A percentile compares a stretch with the other conserved stretches of the same genome.
Conservation (phyloP, 306 rosid genomes). For the Sindora glabra region DNA sequence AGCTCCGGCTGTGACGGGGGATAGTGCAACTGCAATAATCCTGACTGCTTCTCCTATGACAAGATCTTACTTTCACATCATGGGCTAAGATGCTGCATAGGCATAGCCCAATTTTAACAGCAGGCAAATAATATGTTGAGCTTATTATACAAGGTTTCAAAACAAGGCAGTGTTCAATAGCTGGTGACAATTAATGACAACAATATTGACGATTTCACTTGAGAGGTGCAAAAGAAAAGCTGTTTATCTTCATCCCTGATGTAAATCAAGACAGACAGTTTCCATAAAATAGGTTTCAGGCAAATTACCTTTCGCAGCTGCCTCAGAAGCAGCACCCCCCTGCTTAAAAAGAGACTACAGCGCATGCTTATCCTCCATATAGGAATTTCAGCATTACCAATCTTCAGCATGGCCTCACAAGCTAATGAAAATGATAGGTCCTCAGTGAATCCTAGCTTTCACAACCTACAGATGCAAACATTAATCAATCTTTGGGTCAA, state of each 20-base stretch:
- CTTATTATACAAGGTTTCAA: background rate
- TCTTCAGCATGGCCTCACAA: conserved; percentile 83
- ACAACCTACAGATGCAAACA: conserved; percentile 47
- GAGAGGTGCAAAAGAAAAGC: background rate
- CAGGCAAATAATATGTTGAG: background rate
- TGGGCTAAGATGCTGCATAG: conserved; percentile 1
- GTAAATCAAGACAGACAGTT: background rate
- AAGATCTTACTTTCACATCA: conserved; percentile 67
- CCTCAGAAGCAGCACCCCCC: conserved; percentile 66
- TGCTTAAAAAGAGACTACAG: conserved; percentile 95
- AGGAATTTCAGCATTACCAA: conserved; percentile 74
- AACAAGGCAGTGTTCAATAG: background rate
- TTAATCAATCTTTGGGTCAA: background rate
- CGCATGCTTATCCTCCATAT: conserved; percentile 83
- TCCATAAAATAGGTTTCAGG: background rate
- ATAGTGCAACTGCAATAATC: conserved; percentile 70
- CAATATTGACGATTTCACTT: background rate
- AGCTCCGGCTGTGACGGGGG: conserved; percentile 71
- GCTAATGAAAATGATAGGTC: conserved; percentile 75
- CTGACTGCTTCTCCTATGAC: conserved; percentile 81
- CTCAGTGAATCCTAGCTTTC: conserved; percentile 53
- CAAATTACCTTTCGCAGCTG: conserved; percentile 75
- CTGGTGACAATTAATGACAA: background rate
- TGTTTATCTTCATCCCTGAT: background rate
- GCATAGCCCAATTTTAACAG: background rate